Conservation (phyloP, 768 basidiomycete genomes). For the Pleurotus tuoliensis region DNA sequence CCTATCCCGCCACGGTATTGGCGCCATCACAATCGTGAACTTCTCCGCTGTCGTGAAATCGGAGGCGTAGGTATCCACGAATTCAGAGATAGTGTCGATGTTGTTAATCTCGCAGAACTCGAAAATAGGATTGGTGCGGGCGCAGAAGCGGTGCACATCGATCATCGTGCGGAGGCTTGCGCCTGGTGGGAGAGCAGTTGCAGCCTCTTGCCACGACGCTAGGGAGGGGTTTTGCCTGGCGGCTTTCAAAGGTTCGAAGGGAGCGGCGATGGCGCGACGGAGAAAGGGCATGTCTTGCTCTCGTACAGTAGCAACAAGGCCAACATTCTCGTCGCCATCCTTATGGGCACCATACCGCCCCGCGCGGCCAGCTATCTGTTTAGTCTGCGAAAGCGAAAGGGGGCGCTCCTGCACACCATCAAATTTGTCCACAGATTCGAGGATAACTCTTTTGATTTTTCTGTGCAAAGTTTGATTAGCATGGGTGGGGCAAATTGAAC, state of each 20-base stretch:
- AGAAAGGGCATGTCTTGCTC: conserved; percentile 60
- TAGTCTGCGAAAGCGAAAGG: conserved; percentile 74
- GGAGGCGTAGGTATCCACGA: conserved; percentile 37
- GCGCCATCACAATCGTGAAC: conserved; percentile 43
- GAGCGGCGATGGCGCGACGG: conserved; percentile 45
- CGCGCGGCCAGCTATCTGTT: conserved; percentile 93
- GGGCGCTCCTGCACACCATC: conserved; percentile 40
- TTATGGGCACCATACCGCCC: conserved; percentile 78
- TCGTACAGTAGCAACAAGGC: conserved; percentile 72
- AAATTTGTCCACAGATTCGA: conserved; percentile 65
- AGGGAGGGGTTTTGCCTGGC: conserved; percentile 41
- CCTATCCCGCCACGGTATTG: conserved; percentile 48
- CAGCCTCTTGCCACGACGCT: conserved; percentile 15
- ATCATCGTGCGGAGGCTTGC: conserved; percentile 39
- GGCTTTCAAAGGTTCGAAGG: conserved; percentile 44
- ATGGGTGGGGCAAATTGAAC: conserved; percentile 2
- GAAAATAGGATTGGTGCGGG: conserved; percentile 39
- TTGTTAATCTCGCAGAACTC: conserved; percentile 25
- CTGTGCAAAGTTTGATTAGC: conserved; percentile 35
- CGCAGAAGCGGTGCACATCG: conserved; percentile 46
- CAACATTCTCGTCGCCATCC: conserved; percentile 39
- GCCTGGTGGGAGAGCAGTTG: conserved; percentile 38
- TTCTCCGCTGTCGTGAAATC: conserved; percentile 43
- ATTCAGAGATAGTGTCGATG: conserved; percentile 24
- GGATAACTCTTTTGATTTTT: conserved; percentile 87